A percentile compares a stretch with the other conserved stretches of the same genome.
Evolutionary conservation across 2,329 filamentous ascomycete species (phyloP).

Genomic region (Aspergillus viridinutans): DNA sequence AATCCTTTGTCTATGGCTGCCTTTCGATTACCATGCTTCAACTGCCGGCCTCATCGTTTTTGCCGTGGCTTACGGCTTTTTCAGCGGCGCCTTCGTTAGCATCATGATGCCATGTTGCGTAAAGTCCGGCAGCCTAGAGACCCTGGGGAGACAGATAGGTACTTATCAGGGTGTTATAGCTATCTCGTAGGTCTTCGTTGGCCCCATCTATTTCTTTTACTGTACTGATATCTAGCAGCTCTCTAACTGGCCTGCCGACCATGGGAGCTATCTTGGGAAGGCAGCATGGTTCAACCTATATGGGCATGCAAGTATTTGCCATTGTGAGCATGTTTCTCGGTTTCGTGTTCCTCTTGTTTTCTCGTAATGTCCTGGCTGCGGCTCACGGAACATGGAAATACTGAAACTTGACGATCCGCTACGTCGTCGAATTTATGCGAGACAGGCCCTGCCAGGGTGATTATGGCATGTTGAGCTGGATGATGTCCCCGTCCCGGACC

Average conservation of each 20-base stretch:
- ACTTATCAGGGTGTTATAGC: conserved; percentile 23
- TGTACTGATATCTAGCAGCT: background rate
- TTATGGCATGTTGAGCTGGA: too few species aligned
- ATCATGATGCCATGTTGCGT: conserved; percentile 29
- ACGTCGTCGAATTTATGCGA: too few species aligned
- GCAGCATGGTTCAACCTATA: conserved; percentile 17
- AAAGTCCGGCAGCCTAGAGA: conserved; percentile 26
- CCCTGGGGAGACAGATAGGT: conserved; percentile 33
- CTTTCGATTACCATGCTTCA: conserved; percentile 24
- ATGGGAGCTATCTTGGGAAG: conserved; percentile 24
- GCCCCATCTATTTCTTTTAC: too few species aligned
- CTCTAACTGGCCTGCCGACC: conserved; percentile 25
- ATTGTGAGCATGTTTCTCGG: too few species aligned
- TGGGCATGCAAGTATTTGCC: conserved; percentile 24
- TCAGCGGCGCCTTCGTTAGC: conserved; percentile 26
- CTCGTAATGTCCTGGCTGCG: too few species aligned
- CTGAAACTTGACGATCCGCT: too few species aligned
- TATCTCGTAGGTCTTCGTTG: conserved; percentile 12
- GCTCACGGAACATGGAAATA: too few species aligned
- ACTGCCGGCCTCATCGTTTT: conserved; percentile 27
- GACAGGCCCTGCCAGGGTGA: too few species aligned
- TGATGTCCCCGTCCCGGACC: too few species aligned
- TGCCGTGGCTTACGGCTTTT: conserved; percentile 23
- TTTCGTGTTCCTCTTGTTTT: too few species aligned
- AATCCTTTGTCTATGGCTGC: conserved; percentile 26